Percentiles rank a stretch among this genome's conserved stretches.
Conservation (phyloP, 768 basidiomycete genomes). For the Panellus pusillus region DNA sequence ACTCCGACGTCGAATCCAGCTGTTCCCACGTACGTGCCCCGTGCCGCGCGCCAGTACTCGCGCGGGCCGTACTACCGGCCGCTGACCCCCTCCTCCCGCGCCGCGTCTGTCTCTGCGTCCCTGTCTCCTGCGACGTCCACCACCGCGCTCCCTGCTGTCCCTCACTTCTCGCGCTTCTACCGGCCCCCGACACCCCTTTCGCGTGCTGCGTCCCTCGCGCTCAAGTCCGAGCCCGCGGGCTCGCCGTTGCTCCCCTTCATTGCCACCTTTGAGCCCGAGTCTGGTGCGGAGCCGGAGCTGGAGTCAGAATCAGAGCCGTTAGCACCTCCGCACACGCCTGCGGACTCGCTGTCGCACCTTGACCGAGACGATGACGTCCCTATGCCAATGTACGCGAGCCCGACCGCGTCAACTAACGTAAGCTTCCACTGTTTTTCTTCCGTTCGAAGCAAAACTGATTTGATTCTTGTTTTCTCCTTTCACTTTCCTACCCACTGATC, state of each 20-base stretch:
- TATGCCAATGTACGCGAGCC: too few relatives aligned
- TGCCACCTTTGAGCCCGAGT: too few relatives aligned
- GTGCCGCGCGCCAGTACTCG: not conserved
- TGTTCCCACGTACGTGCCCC: not conserved
- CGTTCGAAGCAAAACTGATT: too few relatives aligned
- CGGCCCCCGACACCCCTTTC: slow-evolving; percentile 3
- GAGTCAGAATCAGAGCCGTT: too few relatives aligned
- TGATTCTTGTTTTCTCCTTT: too few relatives aligned
- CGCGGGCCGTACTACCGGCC: not conserved
- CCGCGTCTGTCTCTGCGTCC: not conserved
- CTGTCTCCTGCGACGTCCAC: not conserved
- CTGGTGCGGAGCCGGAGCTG: too few relatives aligned
- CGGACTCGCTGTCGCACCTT: too few relatives aligned
- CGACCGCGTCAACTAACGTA: too few relatives aligned
- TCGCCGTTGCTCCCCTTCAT: not conserved
- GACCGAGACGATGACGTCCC: too few relatives aligned
- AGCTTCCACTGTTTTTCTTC: too few relatives aligned
- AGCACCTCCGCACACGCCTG: too few relatives aligned
- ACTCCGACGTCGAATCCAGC: not conserved
- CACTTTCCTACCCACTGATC: too few relatives aligned
- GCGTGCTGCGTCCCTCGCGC: slow-evolving; percentile 3
- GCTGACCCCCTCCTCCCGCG: slow-evolving; percentile 4
- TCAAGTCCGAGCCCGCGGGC: slow-evolving; percentile 9
- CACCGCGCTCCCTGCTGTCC: not conserved
- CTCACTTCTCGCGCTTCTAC: not conserved